Conservation (phyloP, 441 rosid genomes). For the Theobroma grandiflorum region DNA sequence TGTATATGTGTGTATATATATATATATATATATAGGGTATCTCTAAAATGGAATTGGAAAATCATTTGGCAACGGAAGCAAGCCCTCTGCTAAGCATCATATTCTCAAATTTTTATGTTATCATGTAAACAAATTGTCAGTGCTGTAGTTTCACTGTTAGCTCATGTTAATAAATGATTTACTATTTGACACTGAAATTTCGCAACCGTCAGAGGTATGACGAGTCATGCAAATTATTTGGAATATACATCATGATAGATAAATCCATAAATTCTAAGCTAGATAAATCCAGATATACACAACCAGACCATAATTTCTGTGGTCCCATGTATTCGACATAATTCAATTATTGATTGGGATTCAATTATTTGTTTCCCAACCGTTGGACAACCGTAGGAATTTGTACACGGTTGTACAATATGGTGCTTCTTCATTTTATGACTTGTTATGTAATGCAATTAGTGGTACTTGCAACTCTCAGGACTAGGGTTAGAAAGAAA, state of each 20-base stretch:
- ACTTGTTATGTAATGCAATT: background rate
- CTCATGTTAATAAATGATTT: background rate
- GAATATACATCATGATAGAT: background rate
- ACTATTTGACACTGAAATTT: background rate
- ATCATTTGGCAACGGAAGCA: background rate
- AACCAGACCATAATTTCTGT: background rate
- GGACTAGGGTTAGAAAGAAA: background rate
- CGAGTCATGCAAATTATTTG: background rate
- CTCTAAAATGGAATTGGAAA: background rate
- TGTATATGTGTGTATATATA: too few species aligned
- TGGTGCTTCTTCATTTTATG: background rate
- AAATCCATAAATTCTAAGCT: background rate
- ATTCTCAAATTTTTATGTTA: background rate
- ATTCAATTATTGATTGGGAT: background rate
- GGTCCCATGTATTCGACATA: background rate
- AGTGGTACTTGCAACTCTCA: background rate
- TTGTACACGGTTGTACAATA: background rate
- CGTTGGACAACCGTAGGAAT: conserved; percentile 3
- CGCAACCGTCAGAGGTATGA: background rate
- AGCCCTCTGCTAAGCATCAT: background rate
- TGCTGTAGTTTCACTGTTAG: background rate
- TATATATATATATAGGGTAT: background rate
- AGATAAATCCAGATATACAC: background rate
- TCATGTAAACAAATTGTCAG: background rate
- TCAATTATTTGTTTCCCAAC: background rate